A percentile compares a stretch with the other conserved stretches of the same genome.
Conservation (phyloP, 306 rosid genomes). For the Senna tora region DNA sequence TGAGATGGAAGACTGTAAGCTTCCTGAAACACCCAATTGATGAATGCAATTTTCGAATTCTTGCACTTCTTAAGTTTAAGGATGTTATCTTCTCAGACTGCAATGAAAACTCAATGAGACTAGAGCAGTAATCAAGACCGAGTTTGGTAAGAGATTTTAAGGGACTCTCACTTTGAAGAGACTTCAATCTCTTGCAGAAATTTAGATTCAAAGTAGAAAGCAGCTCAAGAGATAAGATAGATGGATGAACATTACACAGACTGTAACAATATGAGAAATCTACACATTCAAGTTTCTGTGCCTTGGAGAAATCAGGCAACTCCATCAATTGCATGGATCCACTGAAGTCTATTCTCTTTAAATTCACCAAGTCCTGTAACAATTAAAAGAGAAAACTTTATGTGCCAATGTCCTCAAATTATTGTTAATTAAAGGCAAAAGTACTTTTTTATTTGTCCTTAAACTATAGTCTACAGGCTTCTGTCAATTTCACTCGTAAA, state of each 20-base stretch:
- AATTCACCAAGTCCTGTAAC: slow-evolving; percentile 25
- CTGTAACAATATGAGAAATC: slow-evolving; percentile 8
- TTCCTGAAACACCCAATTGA: slow-evolving; percentile 30
- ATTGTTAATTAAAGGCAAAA: too few relatives aligned
- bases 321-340: neutral
- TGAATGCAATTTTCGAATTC: slow-evolving; percentile 16
- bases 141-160: slow-evolving; percentile 6
- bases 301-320: slow-evolving; percentile 34
- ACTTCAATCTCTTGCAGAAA: slow-evolving; percentile 5
- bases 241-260: neutral
- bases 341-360: slow-evolving; percentile 18
- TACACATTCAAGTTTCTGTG: slow-evolving; percentile 27
- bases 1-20: neutral
- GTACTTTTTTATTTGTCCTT: too few relatives aligned
- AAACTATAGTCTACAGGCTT: too few relatives aligned
- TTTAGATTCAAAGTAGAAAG: slow-evolving; percentile 19
- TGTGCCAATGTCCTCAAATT: neutral
- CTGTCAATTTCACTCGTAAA: too few relatives aligned
- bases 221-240: neutral
- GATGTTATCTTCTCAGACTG: neutral
- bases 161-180: slow-evolving; percentile 21
- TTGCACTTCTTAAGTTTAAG: neutral
- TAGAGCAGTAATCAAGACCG: neutral
- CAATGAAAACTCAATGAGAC: slow-evolving; percentile 22
- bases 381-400: neutral